Evolutionary conservation across 441 rosid species (phyloP), one percentile per base, ranked within the genome.

Genomic region (Gossypium trilobum): DNA sequence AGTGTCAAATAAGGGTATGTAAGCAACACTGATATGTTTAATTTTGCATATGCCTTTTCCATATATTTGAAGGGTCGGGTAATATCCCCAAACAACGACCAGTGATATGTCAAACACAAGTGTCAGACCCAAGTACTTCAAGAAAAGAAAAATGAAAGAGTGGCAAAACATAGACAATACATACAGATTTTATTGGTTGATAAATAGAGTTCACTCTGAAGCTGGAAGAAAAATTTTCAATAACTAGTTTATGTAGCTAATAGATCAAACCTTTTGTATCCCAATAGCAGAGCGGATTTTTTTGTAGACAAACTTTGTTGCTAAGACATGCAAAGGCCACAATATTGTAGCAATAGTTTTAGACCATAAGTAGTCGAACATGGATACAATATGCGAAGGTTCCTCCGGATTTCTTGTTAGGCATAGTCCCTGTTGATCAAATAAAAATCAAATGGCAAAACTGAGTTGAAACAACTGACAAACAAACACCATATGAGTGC

Each of bases 211-310:
- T 9, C 10, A 22, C 10, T 20, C 48, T 14, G 25, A 48, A 46
- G 22, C 56, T 46, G 7, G 27, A 39, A 46, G 20, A 23, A 9
- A 39, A 59, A 72, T 52, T 22, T 29, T 36, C 23, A 50, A 50
- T 11, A 61, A 19, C 50, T 19, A 73, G 22, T 8, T 50, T 22
- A n/a, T 44, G 11, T n/a, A 68, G 39, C 16, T 23, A 62, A 71
- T 23, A 68, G 42, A 56, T 1, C 64, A 62, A 29, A 91, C 98
- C 98, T 92, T 91, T 70, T 88, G 81, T 48, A 95, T 88, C 73
- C 97, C 99, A 70, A 92, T 82, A 65, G 97, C 87, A 4, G 89
- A 86, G 57, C 74, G 88, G 46, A 95, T 89, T 82, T 91, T 92
- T n/a, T 60, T 70, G 73, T 95, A 85, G 13, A 92, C 82, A 62